Conservation (phyloP, 176 grass and related monocot species). For the Oryza meridionalis region DNA sequence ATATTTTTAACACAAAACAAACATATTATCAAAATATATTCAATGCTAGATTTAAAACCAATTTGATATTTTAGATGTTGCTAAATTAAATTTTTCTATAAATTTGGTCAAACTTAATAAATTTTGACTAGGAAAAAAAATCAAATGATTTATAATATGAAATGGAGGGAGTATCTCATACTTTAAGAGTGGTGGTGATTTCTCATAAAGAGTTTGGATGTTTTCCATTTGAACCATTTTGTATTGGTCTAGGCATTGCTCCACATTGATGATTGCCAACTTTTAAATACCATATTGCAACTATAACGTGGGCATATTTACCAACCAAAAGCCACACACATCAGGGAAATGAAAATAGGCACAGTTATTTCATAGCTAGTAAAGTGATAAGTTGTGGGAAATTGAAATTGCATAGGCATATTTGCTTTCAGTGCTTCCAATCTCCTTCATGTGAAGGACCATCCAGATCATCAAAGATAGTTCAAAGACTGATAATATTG, state of each 20-base stretch:
- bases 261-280: neutral
- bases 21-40: too few relatives aligned
- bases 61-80: too few relatives aligned
- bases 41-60: too few relatives aligned
- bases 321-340: conserved; percentile 3
- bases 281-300: conserved; percentile 1
- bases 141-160: too few relatives aligned
- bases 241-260: neutral
- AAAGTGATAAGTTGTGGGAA: neutral
- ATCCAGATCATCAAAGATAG: conserved; percentile 8
- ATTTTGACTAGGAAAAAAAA: too few relatives aligned
- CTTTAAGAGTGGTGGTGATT: neutral
- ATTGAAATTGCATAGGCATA: conserved; percentile 21
- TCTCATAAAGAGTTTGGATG: conserved; percentile 4
- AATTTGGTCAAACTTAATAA: too few relatives aligned
- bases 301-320: conserved; percentile 11
- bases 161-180: too few relatives aligned
- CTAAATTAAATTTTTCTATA: too few relatives aligned
- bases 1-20: too few relatives aligned
- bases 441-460: neutral
- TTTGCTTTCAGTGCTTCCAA: neutral
- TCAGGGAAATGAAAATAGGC: conserved; percentile 17
- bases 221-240: conserved; percentile 18
- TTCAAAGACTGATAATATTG: neutral
- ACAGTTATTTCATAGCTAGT: neutral